Evolutionary conservation across 106 monocot genomes (phyloP).

Genomic region (Acorus gramineus): DNA sequence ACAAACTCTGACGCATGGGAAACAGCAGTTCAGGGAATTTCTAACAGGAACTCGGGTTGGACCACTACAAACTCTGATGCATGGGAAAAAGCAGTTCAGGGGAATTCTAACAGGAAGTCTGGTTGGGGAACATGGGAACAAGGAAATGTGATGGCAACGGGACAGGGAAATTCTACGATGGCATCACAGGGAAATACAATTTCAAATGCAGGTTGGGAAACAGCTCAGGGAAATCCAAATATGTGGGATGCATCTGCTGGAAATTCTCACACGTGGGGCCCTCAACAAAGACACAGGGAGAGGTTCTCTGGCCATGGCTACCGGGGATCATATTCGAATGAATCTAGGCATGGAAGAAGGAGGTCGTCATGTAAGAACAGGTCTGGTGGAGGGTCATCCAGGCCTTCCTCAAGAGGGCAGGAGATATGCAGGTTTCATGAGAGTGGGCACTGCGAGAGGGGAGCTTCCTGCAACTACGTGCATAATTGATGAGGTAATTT

Average conservation of each 20-base stretch:
- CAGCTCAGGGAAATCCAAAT: slow-evolving; percentile 8
- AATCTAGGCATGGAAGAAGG: slow-evolving; percentile 13
- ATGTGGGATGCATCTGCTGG: slow-evolving; percentile 16
- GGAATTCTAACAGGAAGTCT: slow-evolving; percentile 8
- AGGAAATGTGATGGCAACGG: slow-evolving; percentile 7
- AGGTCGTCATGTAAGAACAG: slow-evolving; percentile 3
- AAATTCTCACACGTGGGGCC: slow-evolving; percentile 9
- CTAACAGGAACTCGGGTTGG: too few relatives aligned
- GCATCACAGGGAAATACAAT: slow-evolving; percentile 14
- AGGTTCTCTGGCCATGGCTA: neutral
- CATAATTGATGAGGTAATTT: slow-evolving; percentile 26
- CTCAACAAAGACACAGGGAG: slow-evolving; percentile 5
- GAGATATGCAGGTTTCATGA: slow-evolving; percentile 56
- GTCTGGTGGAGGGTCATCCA: slow-evolving; percentile 19
- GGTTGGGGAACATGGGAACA: neutral
- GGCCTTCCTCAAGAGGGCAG: slow-evolving; percentile 21
- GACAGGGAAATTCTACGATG: slow-evolving; percentile 4
- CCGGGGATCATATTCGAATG: slow-evolving; percentile 2
- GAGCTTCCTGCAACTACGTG: slow-evolving; percentile 50
- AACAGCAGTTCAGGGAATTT: too few relatives aligned
- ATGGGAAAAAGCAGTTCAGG: too few relatives aligned
- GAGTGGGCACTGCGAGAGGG: slow-evolving; percentile 72
- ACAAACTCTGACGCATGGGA: too few relatives aligned
- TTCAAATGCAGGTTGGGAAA: slow-evolving; percentile 18
- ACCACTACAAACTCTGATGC: too few relatives aligned